Conservation (phyloP, 2,329 filamentous ascomycete genomes). For the Onygena corvina region DNA sequence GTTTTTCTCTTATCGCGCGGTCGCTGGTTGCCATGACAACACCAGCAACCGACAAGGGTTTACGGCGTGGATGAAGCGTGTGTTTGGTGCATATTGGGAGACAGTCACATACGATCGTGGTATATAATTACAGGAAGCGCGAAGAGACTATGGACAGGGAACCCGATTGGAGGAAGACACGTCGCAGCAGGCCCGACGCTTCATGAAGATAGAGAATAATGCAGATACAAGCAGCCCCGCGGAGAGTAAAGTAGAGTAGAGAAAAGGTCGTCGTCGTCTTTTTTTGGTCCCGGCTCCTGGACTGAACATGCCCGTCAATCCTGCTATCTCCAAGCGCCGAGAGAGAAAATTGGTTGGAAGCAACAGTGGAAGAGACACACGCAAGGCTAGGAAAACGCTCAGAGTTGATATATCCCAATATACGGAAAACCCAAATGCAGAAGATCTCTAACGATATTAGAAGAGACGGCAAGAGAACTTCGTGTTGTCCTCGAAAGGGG, state of each 20-base stretch:
- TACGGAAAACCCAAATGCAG: not conserved
- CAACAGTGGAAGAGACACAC: not conserved
- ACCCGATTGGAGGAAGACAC: not conserved
- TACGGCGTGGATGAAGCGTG: no score
- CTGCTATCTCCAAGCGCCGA: constrained; percentile 5
- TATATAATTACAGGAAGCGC: constrained; percentile 9
- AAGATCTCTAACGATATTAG: not conserved
- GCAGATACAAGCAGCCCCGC: no score
- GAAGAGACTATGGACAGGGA: not conserved
- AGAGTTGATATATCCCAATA: no score
- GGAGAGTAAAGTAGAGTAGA: no score
- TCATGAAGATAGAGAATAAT: no score
- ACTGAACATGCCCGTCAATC: constrained; percentile 4
- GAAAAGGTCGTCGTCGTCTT: not conserved
- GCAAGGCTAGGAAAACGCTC: not conserved
- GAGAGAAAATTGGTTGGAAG: not conserved
- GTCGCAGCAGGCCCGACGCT: not conserved
- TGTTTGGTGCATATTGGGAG: no score
- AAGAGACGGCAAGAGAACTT: not conserved
- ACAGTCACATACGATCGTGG: not conserved
- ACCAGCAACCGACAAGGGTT: not conserved
- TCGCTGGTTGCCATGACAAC: constrained; percentile 12
- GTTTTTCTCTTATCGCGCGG: not conserved
- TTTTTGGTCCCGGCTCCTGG: not conserved
- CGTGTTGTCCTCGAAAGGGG: not conserved